phyloP scores from a whole-genome alignment of 2,329 filamentous ascomycete species.

The Metarhizium anisopliae region DNA sequence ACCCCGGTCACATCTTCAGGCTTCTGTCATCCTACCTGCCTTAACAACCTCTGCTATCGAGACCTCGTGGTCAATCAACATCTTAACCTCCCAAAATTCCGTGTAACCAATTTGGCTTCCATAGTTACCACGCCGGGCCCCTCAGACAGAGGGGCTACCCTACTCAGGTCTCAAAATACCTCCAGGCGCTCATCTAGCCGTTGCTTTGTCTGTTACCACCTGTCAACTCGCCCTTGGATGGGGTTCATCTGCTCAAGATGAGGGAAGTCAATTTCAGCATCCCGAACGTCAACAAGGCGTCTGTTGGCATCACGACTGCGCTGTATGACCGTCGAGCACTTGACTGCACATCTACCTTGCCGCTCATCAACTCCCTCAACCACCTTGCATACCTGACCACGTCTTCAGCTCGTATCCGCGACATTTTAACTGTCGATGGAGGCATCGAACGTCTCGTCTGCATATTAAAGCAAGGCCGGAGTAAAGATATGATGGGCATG shows the following conservation, averaged over 20 bases:
- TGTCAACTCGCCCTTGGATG: background rate
- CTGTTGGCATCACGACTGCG: constrained; percentile 95
- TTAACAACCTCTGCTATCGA: background rate
- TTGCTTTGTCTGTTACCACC: background rate
- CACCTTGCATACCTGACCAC: constrained; percentile 98
- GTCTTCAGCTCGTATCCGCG: constrained; percentile 91
- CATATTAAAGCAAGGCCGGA: constrained; percentile 94
- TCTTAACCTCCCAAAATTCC: background rate
- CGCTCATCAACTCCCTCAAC: constrained; percentile 97
- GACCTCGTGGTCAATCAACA: background rate
- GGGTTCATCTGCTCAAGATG: constrained; percentile 53
- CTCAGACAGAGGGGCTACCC: constrained; percentile 8
- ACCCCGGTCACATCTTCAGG: constrained; percentile 2
- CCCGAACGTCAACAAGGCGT: constrained; percentile 98
- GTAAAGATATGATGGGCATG: constrained; percentile 99
- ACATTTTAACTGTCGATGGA: constrained; percentile 97
- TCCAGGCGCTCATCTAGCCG: background rate
- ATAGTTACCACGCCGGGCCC: constrained; percentile 3
- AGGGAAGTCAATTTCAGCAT: constrained; percentile 99
- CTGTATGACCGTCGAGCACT: constrained; percentile 95
- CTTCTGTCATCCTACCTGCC: background rate
- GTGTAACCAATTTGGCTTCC: constrained; percentile 3
- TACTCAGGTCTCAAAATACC: background rate
- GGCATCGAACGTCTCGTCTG: constrained; percentile 93
- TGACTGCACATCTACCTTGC: constrained; percentile 95